Percentiles rank a stretch among this genome's conserved stretches.
These are phyloP conservation scores for Pleurotus eryngii DNA, from an alignment of 768 basidiomycete genomes.

Conservation along the genomic window DNA sequence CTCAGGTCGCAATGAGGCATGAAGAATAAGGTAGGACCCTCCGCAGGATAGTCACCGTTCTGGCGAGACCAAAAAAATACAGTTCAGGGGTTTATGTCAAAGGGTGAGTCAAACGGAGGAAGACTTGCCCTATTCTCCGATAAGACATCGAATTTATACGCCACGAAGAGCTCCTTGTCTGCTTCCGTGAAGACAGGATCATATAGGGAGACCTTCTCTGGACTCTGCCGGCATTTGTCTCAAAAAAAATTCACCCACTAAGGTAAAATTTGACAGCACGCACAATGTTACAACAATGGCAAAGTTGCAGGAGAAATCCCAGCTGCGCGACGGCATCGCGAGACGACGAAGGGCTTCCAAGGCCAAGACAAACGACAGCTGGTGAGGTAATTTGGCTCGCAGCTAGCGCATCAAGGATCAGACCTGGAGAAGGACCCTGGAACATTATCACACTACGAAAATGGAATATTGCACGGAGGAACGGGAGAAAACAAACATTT, in stretches of 20 bases:
- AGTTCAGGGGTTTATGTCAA: conserved; percentile 6
- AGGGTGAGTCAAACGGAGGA: conserved; percentile 12
- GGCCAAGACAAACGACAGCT: conserved; percentile 62
- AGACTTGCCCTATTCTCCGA: conserved; percentile 49
- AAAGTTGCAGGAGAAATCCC: conserved; percentile 57
- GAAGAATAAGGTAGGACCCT: conserved; percentile 58
- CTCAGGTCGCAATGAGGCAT: conserved; percentile 80
- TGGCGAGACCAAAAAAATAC: conserved; percentile 14
- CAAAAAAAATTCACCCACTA: background rate
- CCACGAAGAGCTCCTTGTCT: conserved; percentile 51
- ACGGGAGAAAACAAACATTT: conserved; percentile 40
- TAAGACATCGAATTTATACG: conserved; percentile 35
- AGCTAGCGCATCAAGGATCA: background rate
- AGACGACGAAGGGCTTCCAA: conserved; percentile 69
- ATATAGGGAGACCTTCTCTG: conserved; percentile 47
- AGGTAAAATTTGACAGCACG: conserved; percentile 27
- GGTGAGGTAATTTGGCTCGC: conserved; percentile 18
- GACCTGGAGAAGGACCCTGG: background rate
- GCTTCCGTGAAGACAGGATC: conserved; percentile 74
- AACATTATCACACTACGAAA: conserved; percentile 1
- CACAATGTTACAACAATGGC: conserved; percentile 56
- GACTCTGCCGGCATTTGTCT: conserved; percentile 10
- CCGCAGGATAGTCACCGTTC: conserved; percentile 31
- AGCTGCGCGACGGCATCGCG: conserved; percentile 65
- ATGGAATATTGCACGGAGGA: background rate